Evolutionary conservation across 441 rosid species (phyloP), one percentile per base, ranked within the genome.

Genomic region (Pelargonium myrrhifolium): DNA sequence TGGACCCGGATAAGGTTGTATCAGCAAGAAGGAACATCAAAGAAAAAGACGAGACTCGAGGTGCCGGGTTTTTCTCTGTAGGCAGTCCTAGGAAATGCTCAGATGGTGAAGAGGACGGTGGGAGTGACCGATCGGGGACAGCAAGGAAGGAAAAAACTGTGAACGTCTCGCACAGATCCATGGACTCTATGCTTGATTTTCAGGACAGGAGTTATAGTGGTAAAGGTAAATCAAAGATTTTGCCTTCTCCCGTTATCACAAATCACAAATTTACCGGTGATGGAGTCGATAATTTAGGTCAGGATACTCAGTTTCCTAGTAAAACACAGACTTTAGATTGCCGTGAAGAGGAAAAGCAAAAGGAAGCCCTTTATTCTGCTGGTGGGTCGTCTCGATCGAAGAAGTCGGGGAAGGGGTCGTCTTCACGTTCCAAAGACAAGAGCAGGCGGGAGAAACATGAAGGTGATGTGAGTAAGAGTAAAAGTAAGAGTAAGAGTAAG

Each of bases 381-480:
- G 80, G 76, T 70, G 84, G 74, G 22, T 9, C 39, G 6, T 76
- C 85, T 65, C 74, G 65, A 65, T 62, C 80, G 66, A 83, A 74
- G 80, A 87, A 83, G 75, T 80, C 92, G 53, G 92, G 83, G 17
- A 93, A 85, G 79, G 82, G 81, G 49, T 84, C 86, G 49, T 84
- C 86, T 68, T 87, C 87, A 18, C 76, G 80, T 73, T 83, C 88
- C 55, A 88, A 83, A 83, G 96, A 86, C 72, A 85, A 81, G 83
- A 78, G 59, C 67, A 75, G 71, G 60, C 86, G 79, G 70, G 74
- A 65, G 18, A 84, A 74, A 74, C 69, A 84, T 66, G 90, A 78
- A 62, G 78, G 78, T 71, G 78, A 18, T 39, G 80, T 69, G 7
- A 55, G 60, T 20, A 55, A 55, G 53, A 62, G 71, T 76, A 35